A percentile compares a stretch with the other conserved stretches of the same genome.
These are phyloP conservation scores for Pontederia crassipes DNA, from an alignment of 176 grass and related monocot genomes.

Conservation along the genomic window DNA sequence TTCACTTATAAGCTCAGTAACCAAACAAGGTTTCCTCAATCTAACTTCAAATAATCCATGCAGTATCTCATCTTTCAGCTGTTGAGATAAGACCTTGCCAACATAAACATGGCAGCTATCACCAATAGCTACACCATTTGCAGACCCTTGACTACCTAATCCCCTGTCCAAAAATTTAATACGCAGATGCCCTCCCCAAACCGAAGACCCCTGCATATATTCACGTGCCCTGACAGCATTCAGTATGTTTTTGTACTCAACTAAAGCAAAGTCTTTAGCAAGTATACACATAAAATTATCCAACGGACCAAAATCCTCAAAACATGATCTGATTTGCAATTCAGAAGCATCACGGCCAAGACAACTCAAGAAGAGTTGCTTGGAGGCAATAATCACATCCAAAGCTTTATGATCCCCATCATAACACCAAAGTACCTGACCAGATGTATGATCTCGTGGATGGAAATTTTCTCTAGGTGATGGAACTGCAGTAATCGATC, in stretches of 20 bases:
- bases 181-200: slow-evolving; percentile 60
- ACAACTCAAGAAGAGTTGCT: slow-evolving; percentile 72
- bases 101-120: slow-evolving; percentile 74
- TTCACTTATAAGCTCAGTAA: slow-evolving; percentile 47
- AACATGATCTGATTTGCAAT: slow-evolving; percentile 49
- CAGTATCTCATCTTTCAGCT: slow-evolving; percentile 73
- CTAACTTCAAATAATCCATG: slow-evolving; percentile 46
- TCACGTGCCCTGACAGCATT: slow-evolving; percentile 63
- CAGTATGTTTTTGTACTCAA: slow-evolving; percentile 62
- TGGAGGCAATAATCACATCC: slow-evolving; percentile 70
- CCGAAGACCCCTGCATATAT: slow-evolving; percentile 73
- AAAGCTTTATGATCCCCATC: slow-evolving; percentile 41
- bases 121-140: slow-evolving; percentile 56
- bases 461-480: slow-evolving; percentile 19
- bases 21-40: slow-evolving; percentile 36
- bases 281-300: slow-evolving; percentile 45
- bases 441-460: slow-evolving; percentile 20
- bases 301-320: slow-evolving; percentile 70
- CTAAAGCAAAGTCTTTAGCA: slow-evolving; percentile 51
- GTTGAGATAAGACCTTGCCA: slow-evolving; percentile 49
- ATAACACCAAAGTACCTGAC: slow-evolving; percentile 39
- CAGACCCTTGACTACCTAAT: slow-evolving; percentile 52
- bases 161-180: slow-evolving; percentile 77
- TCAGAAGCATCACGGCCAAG: slow-evolving; percentile 47
- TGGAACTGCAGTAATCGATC: slow-evolving; percentile 17